Evolutionary conservation across 2,329 filamentous ascomycete species (phyloP), one percentile per base, ranked within the genome.

Genomic region (Penicillium sp.): DNA sequence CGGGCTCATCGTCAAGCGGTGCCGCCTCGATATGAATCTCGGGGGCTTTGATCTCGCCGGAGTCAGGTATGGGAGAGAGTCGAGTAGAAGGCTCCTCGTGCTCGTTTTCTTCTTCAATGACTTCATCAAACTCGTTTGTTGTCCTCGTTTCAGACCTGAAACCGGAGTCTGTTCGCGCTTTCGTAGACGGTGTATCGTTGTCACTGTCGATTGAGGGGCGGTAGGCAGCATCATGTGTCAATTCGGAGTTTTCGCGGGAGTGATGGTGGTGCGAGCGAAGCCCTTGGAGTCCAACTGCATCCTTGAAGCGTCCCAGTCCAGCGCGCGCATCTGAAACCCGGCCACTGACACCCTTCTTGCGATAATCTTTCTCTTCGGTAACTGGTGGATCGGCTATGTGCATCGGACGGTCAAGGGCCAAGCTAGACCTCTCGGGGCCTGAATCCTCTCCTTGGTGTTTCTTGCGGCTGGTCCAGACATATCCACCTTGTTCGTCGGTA

Each of bases 281-380:
- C 24, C 68, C 64, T 13, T 69, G 69, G 4, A 73, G 48, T 1
- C 90, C 89, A 34, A 96, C 88, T 3, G 87, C 90, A 67, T 93
- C 91, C 67, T 92, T 92, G 70, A 97, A 92, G 34, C 90, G 86
- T 1, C 89, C 89, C 52, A 96, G 81, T 0, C 92, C 91, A 52
- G 88, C 91, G 44, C 88, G 86, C 43, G 91, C 89, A 72, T 95
- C 91, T 58, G 83, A 89, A 68, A 90, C 88, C 60, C 88, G 88
- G 5, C 84, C 89, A 2, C 88, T 88, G 14, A 94, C 89, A 56
- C 87, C 89, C 70, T 90, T 94, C 71, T 92, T 80, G 72, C 52
- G 61, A 6, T 74, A 74, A 36, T 78, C 75, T 50, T 67, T 74
- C 21, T 76, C 75, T 51, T 77, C 74, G 4, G 50, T 39, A 13